phyloP scores from a whole-genome alignment of 768 basidiomycete species.

The Tephrocybe sp. region DNA sequence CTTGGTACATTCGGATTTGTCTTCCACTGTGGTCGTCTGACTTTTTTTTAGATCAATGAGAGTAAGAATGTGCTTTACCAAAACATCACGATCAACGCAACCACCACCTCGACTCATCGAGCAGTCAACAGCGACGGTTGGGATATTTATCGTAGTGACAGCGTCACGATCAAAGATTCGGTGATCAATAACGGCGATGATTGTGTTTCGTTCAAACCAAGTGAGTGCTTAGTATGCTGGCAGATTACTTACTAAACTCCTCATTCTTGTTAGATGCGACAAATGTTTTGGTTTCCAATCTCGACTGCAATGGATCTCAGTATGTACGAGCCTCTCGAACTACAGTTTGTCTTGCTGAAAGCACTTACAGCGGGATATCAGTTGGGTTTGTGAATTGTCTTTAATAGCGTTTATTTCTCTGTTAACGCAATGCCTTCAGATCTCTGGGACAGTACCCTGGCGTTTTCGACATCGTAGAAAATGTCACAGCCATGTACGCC shows the following conservation, averaged over 20 bases:
- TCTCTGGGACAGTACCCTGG: conserved; percentile 58
- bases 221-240: conserved; percentile 22
- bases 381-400: conserved; percentile 33
- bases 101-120: conserved; percentile 41
- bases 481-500: conserved; percentile 50
- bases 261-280: conserved; percentile 38
- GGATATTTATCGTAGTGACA: conserved; percentile 61
- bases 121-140: conserved; percentile 61
- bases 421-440: conserved; percentile 29
- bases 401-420: background rate
- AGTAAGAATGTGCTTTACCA: conserved; percentile 44
- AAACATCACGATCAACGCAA: conserved; percentile 46
- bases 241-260: background rate
- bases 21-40: background rate
- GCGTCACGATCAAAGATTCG: conserved; percentile 47
- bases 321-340: conserved; percentile 23
- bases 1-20: conserved; percentile 29
- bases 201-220: conserved; percentile 61
- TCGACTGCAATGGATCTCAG: conserved; percentile 63
- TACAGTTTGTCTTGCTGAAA: background rate
- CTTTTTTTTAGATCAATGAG: conserved; percentile 41
- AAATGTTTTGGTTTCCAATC: conserved; percentile 54
- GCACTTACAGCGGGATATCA: conserved; percentile 47
- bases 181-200: conserved; percentile 57
- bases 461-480: conserved; percentile 59